Base-by-base conservation (phyloP, 352 stramenopile species). In the Phytophthora pseudosyringae region DNA sequence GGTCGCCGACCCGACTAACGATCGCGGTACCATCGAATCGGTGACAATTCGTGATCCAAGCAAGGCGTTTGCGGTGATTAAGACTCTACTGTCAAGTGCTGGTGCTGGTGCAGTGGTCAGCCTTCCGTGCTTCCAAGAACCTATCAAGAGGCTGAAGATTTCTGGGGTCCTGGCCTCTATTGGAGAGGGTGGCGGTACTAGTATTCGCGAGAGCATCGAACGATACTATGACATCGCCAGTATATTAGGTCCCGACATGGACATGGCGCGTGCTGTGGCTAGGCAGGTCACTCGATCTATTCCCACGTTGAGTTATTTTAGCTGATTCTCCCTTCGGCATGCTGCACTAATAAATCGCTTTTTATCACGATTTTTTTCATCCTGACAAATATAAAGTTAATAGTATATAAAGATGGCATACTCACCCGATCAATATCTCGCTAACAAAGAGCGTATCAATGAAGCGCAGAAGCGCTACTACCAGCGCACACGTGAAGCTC, bases 221-320 rank as follows among this genome's bases (percentile, higher is more conserved):
- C 64, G 67, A 59, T 80, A 79, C 64, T 76, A 73, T 57, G 67
- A 74, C 39, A 67, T 78, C 53, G 61, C 61, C 44, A 75, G 71
- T 60, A 43, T 68, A 38, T 54, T 79, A 53, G 71, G 71, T 71
- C 67, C 71, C 25, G 71, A 74, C 56, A 59, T 76, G 38, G 67
- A 74, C 0, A 79, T 79, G 71, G 71, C 59, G 40, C 67, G 67
- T 58, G 62, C 55, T 64, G 49, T 69, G 60, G 67, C 61, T 44
- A 13, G 29, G 2, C 61, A 68, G 36, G 33, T 71, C 38, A 59
- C 54, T 50, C 25, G 25, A 32, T 50, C 25, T 35, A 50, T 50
- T 35, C 44, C 44, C n/a, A n/a, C n/a, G n/a, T n/a, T n/a, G n/a
- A n/a, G n/a, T n/a, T n/a, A n/a, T n/a, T n/a, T n/a, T n/a, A n/a